Base-by-base conservation (phyloP, 1,284 basidiomycete species). In the Puccinia coronata region DNA sequence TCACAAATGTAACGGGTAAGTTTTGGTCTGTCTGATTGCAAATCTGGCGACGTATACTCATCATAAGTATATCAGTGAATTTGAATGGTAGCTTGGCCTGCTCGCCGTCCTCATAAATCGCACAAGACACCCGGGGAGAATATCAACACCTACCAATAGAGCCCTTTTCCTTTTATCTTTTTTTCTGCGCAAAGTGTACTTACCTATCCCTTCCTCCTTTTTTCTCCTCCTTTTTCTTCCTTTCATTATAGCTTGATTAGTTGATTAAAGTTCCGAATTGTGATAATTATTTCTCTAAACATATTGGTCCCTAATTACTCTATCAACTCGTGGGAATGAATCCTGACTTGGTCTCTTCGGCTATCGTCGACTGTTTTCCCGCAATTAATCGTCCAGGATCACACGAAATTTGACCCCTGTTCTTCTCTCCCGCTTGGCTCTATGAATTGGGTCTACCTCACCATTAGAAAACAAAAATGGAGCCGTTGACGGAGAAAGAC, bases 1-100 rank as follows among this genome's bases (percentile, higher is more conserved):
- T 86, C 91, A 93, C 82, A 97, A 98, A 87, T 98, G 96, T 88
- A 96, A 86, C 59, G 87, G 86, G 85, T 86, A 41, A 20, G 85
- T 85, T 31, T 43, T 25, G 55, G 43, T 75, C 9, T 31, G 25
- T 65, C 34, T 31, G n/a, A n/a, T n/a, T n/a, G n/a, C n/a, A n/a
- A n/a, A n/a, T n/a, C n/a, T n/a, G n/a, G n/a, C n/a, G n/a, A n/a
- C n/a, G n/a, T n/a, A n/a, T n/a, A n/a, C n/a, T n/a, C n/a, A n/a
- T n/a, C n/a, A n/a, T n/a, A 72, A 31, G 49, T 55, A 55, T 55
- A 55, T 72, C 23, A 72, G 70, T 55, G 70, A 72, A 72, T 72
- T 72, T 55, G 70, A 72, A 55, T 72, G 70, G 70, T 72, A 72
- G 61, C 20, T 41, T n/a, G n/a, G 6, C 61, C n/a, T 63, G 34